Base-by-base conservation (phyloP, 805 yeast species). In the Candida succiphila region DNA sequence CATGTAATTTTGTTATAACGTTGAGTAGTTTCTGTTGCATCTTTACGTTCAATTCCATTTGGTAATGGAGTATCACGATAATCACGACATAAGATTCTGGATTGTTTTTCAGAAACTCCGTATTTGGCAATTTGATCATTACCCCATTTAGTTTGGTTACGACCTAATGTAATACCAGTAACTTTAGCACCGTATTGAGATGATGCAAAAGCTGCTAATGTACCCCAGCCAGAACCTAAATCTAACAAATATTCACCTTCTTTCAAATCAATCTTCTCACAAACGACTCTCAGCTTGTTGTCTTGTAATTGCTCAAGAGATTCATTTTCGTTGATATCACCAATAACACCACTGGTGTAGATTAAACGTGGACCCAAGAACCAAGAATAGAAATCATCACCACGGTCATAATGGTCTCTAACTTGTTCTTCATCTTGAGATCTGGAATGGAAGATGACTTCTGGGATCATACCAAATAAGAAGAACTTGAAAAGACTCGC, bases 361-460 rank as follows among this genome's bases (percentile, higher is more conserved):
- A 87, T 70, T 95, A 86, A 86, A 61, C 95, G 77, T 41, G 94
- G 92, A 40, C 95, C 96, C 47, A 86, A 66, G 67, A 86, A 86
- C 94, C 94, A 86, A 36, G 87, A 63, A 72, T 87, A 87, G 61
- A 86, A 86, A 60, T 87, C 95, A 54, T 86, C 95, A 59, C 96
- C 95, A 48, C 96, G 82, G 66, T 87, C 96, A 58, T 86, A 86
- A 63, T 86, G 95, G 51, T 82, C 95, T 60, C 95, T 77, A 37
- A 86, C 96, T 62, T 86, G 96, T 62, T 86, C 96, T 65, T 86
- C 96, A 56, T 87, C 96, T 65, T 86, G 96, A 16, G 94, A 81
- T 55, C 85, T 76, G 43, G 94, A 78, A 65, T 86, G 96, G 77
- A 86, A 56, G 48, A 86, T 80, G 37, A 86, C 94, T 63, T 86